These are phyloP conservation scores for Massariosphaeria phaeospora DNA, from an alignment of 495 filamentous ascomycete species.

Conservation along the genomic window DNA sequence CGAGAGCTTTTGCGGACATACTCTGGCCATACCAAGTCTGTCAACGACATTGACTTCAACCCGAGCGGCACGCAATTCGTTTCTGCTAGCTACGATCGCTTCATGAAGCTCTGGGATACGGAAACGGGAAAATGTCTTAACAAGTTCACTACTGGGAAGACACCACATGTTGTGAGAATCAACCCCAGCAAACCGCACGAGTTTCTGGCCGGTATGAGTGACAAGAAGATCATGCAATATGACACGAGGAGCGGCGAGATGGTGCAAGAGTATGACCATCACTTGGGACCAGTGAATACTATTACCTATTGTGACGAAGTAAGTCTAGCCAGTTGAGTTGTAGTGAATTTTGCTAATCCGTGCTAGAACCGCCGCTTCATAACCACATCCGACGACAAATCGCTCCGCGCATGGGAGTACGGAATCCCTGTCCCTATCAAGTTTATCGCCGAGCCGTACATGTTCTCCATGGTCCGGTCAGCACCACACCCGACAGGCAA, in stretches of 20 bases:
- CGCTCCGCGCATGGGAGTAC: constrained; percentile 93
- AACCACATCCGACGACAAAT: constrained; percentile 95
- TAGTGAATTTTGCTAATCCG: constrained; percentile 66
- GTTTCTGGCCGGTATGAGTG: constrained; percentile 92
- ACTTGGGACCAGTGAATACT: constrained; percentile 94
- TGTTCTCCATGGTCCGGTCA: constrained; percentile 85
- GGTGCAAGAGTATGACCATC: constrained; percentile 97
- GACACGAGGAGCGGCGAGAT: constrained; percentile 79
- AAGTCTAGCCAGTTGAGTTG: neutral
- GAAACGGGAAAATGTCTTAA: constrained; percentile 84
- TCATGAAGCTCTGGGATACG: constrained; percentile 97
- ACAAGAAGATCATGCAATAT: constrained; percentile 98
- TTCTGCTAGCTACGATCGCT: constrained; percentile 85
- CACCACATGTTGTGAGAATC: constrained; percentile 90
- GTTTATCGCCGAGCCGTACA: constrained; percentile 90
- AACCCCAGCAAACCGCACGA: constrained; percentile 78
- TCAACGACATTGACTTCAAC: constrained; percentile 87
- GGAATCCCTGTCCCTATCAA: constrained; percentile 89
- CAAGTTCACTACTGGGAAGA: constrained; percentile 86
- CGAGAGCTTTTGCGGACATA: constrained; percentile 84
- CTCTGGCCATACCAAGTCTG: constrained; percentile 80
- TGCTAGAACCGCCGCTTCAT: constrained; percentile 93
- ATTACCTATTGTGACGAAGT: constrained; percentile 88
- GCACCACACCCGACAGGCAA: constrained; percentile 81
- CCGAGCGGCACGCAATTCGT: constrained; percentile 78